Evolutionary conservation across 345 rosid genomes (phyloP), one percentile per base, ranked within the genome.

Genomic region (Lumnitzera littorea): DNA sequence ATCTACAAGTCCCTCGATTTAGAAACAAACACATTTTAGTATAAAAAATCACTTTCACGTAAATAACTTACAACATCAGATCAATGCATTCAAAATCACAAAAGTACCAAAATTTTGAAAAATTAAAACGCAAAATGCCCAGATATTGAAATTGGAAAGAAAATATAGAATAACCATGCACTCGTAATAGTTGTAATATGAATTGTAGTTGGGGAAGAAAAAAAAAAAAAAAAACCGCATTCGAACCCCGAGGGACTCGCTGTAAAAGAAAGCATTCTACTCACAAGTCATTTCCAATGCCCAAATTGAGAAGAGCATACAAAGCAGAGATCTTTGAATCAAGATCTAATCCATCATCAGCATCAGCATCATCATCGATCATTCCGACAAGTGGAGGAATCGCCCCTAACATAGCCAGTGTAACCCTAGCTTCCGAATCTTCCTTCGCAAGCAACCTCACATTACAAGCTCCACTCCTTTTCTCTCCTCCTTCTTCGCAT

Each of bases 301-400:
- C 96, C 17, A 94, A 89, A 77, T 94, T 94, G 55, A 94, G 96
- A 70, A 94, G 62, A 41, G 95, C 94, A 47, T 94, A 94, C 46
- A 94, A 90, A 4, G 97, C 74, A 46, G 88, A 82, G 72, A 88
- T 82, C 72, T 78, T 91, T 25, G 86, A 62, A 24, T 81, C 82
- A 24, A 56, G 65, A 15, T 78, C 73, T 13, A 61, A 78, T 62
- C 63, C 59, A 61, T 36, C 43, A 36, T 36, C 43, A 29, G 3
- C 36, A 9, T 36, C 43, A 36, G 3, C 36, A 9, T 36, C 43
- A 36, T 7, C 43, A 5, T 88, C 97, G 51, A 94, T 86, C 91
- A 94, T 85, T 27, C 90, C 95, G 4, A 85, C 95, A 1, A 94
- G 63, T 23, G 99, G 97, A 58, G 97, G 99, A 24, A 94, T 94